Evolutionary conservation across 2,329 filamentous ascomycete species (phyloP), one percentile per base, ranked within the genome.

Genomic region (Aspergillus candidus): DNA sequence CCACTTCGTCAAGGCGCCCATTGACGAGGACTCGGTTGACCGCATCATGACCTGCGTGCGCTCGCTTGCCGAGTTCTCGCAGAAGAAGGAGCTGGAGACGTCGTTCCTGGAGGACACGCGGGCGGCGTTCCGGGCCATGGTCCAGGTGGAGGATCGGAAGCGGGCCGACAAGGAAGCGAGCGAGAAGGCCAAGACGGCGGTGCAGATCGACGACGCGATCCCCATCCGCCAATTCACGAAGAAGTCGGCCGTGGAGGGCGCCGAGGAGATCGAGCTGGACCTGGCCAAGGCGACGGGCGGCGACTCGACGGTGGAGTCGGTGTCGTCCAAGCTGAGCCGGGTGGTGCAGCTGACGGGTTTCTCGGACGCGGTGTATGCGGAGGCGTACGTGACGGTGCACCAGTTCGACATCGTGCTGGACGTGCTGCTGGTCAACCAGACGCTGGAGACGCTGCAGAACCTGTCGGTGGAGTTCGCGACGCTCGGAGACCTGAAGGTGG

Each of bases 361-460:
- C 77, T 97, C 93, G 0, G 93, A 98, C 62, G 85, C 93, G 1
- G 93, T 98, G 11, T 98, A 98, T 59, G 93, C 88, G n/a, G 93
- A 98, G 70, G 93, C 93, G 4, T 98, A 98, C 59, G 91, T 98
- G 61, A 95, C 94, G 66, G 91, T 98, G 8, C 90, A 97, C 66
- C 93, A 98, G 67, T 98, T 98, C 61, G 93, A 98, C 62, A 98
- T 98, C 58, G 86, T 98, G 12, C 78, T 98, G 18, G 93, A 98
- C 61, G 93, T 98, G 7, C 79, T 98, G 3, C 77, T 98, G 15
- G 93, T 98, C 60, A 98, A 98, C 68, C 93, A 98, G 69, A 97
- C 93, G 0, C 88, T 85, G 11, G 91, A 97, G 62, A 98, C 93
- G 3, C 77, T 98, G 17, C 93, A 97, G 67, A 98, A 98, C 60